Percentiles rank a stretch among this genome's conserved stretches.
Evolutionary conservation across 768 basidiomycete genomes (phyloP).

Genomic region (Lactifluus subvellereus): DNA sequence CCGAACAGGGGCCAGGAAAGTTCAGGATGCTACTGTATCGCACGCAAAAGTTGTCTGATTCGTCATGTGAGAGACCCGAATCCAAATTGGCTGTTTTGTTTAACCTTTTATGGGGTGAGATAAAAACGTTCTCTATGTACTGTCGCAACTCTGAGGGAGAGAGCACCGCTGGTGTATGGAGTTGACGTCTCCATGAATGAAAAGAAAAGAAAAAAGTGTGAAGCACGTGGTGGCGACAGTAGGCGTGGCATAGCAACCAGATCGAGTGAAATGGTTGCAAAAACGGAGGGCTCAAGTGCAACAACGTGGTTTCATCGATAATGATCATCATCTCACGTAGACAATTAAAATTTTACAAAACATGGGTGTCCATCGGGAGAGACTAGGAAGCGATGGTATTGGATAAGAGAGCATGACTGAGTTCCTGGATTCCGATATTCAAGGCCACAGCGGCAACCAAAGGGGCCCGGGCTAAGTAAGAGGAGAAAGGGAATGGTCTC

Average conservation of each 20-base stretch:
- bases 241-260: conserved; percentile 17
- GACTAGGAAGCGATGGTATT: neutral
- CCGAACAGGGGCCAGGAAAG: conserved; percentile 17
- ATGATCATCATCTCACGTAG: neutral
- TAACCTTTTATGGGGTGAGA: neutral
- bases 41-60: neutral
- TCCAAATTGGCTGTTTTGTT: neutral
- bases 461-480: neutral
- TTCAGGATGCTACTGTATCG: neutral
- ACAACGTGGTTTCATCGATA: conserved; percentile 12
- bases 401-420: neutral
- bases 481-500: neutral
- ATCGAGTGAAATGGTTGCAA: conserved; percentile 16
- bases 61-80: neutral
- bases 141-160: too few relatives aligned
- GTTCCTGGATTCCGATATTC: neutral
- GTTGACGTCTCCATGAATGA: neutral
- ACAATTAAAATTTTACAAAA: conserved; percentile 1
- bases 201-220: neutral
- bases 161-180: neutral
- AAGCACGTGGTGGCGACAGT: conserved; percentile 8
- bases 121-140: neutral
- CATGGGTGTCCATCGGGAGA: neutral
- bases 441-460: conserved; percentile 2
- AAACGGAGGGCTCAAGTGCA: neutral